These are phyloP conservation scores for Anisodus tanguticus DNA, from an alignment of 257 asterid genomes.

Conservation along the genomic window DNA sequence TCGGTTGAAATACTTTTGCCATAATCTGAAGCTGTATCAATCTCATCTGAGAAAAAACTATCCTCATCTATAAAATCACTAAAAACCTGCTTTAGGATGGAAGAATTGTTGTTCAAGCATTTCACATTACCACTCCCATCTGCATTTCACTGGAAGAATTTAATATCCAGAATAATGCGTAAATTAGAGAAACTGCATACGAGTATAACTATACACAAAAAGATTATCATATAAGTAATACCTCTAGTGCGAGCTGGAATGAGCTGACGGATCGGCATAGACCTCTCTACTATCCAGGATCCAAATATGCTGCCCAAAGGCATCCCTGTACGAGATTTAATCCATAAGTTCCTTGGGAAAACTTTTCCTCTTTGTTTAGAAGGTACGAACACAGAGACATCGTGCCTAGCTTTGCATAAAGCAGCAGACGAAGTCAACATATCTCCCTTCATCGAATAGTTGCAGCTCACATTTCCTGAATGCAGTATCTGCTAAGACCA, in stretches of 20 bases:
- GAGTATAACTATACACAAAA: background rate
- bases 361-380: slow-evolving; percentile 50
- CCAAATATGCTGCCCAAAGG: slow-evolving; percentile 41
- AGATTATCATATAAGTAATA: slow-evolving; percentile 43
- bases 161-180: slow-evolving; percentile 55
- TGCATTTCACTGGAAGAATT: slow-evolving; percentile 80
- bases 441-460: slow-evolving; percentile 54
- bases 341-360: slow-evolving; percentile 35
- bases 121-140: slow-evolving; percentile 55
- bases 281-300: slow-evolving; percentile 49
- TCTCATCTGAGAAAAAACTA: slow-evolving; percentile 31
- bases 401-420: slow-evolving; percentile 55
- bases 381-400: slow-evolving; percentile 50
- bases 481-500: slow-evolving; percentile 45
- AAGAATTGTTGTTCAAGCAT: slow-evolving; percentile 48
- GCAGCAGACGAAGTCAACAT: slow-evolving; percentile 77
- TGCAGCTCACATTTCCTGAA: slow-evolving; percentile 44
- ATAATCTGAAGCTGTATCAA: slow-evolving; percentile 33
- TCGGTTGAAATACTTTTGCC: slow-evolving; percentile 38
- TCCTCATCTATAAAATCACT: slow-evolving; percentile 35
- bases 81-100: slow-evolving; percentile 47
- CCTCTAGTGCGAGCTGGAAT: slow-evolving; percentile 58
- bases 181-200: slow-evolving; percentile 12
- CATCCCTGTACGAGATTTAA: slow-evolving; percentile 51
- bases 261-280: slow-evolving; percentile 32